A percentile compares a stretch with the other conserved stretches of the same genome.
These are phyloP conservation scores for Oropetium thomaeum DNA, from an alignment of 176 grass and related monocot species.

Conservation along the genomic window DNA sequence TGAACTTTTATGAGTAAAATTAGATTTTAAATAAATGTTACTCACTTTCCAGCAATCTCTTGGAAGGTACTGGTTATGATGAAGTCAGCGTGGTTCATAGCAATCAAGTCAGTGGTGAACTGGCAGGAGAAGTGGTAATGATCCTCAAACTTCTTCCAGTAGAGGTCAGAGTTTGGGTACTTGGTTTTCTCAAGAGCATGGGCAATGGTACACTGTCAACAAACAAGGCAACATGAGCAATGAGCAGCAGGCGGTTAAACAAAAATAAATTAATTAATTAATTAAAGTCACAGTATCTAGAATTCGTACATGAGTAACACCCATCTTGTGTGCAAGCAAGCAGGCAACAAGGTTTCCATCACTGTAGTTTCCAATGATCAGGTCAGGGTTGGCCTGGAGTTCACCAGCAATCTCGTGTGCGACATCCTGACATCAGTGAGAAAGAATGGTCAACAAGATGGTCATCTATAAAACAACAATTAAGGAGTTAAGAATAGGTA, in stretches of 20 bases:
- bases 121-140: constrained; percentile 99
- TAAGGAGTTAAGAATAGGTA: not conserved
- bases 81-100: constrained; percentile 99
- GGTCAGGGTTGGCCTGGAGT: constrained; percentile 84
- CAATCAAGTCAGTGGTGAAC: constrained; percentile 95
- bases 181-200: constrained; percentile 99
- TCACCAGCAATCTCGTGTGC: constrained; percentile 92
- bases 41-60: constrained; percentile 99
- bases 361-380: constrained; percentile 98
- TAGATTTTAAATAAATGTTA: not conserved
- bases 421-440: constrained; percentile 62
- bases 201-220: constrained; percentile 84
- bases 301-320: constrained; percentile 74
- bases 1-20: not conserved
- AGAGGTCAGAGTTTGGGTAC: constrained; percentile 98
- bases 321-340: constrained; percentile 90
- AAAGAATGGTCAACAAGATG: constrained; percentile 5
- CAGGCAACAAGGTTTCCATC: constrained; percentile 99
- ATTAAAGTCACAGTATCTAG: not conserved
- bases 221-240: constrained; percentile 29
- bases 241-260: not conserved
- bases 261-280: too few relatives aligned
- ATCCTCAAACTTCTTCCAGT: constrained; percentile 99
- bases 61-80: constrained; percentile 99
- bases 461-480: not conserved